Evolutionary conservation across 2,329 filamentous ascomycete species (phyloP).

Genomic region (Fusarium subtropicale): DNA sequence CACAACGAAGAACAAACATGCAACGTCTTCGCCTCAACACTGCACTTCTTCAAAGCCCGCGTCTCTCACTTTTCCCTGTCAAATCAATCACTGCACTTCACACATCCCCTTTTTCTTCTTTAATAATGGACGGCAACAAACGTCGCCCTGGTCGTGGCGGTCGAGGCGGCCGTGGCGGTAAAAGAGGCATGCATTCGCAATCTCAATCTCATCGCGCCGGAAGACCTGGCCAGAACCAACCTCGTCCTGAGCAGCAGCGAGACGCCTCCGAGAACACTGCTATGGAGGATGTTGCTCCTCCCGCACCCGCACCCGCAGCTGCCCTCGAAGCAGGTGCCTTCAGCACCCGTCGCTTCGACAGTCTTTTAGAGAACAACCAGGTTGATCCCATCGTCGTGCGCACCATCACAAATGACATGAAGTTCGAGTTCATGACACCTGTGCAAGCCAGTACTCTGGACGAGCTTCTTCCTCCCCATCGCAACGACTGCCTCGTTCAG

Average conservation of each 20-base stretch:
- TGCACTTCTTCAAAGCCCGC: not conserved
- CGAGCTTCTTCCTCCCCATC: slow-evolving; percentile 59
- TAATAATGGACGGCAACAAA: slow-evolving; percentile 26
- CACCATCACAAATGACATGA: slow-evolving; percentile 61
- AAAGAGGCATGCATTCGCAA: slow-evolving; percentile 17
- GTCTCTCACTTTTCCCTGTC: not conserved
- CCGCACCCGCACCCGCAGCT: not conserved
- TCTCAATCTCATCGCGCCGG: slow-evolving; percentile 9
- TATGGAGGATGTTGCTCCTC: not conserved
- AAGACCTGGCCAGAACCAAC: slow-evolving; percentile 2
- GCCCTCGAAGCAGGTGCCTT: not conserved
- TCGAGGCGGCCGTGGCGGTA: slow-evolving; percentile 22
- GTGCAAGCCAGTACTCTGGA: slow-evolving; percentile 65
- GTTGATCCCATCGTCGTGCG: slow-evolving; percentile 61
- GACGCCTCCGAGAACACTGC: not conserved
- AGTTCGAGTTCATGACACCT: slow-evolving; percentile 65
- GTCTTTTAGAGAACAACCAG: slow-evolving; percentile 55
- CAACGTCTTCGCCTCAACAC: slow-evolving; percentile 20
- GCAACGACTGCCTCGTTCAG: slow-evolving; percentile 74
- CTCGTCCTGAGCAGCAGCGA: not conserved
- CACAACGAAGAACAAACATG: slow-evolving; percentile 18
- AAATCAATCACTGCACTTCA: not conserved
- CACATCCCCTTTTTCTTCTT: not conserved
- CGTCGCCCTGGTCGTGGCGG: slow-evolving; percentile 25
- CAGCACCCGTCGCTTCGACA: slow-evolving; percentile 57